Conservation (phyloP, 768 basidiomycete genomes). For the Chalciporus chontae region DNA sequence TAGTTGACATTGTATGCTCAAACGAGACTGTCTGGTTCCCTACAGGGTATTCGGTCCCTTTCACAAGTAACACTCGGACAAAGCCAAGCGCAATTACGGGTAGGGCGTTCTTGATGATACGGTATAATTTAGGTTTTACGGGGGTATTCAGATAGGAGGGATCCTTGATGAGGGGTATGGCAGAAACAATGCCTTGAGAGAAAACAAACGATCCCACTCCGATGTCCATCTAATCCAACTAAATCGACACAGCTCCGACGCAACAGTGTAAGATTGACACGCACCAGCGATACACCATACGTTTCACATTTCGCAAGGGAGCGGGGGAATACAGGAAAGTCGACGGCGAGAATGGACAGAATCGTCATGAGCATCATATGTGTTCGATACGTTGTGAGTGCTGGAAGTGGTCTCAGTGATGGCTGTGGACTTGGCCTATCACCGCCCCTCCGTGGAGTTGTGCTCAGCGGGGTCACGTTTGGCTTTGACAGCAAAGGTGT, state of each 20-base stretch:
- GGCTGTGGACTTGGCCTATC: background rate
- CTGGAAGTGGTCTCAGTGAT: constrained; percentile 51
- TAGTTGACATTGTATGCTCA: background rate
- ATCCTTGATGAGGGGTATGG: constrained; percentile 71
- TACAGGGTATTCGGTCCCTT: constrained; percentile 93
- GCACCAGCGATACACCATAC: constrained; percentile 89
- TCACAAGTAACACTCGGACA: constrained; percentile 78
- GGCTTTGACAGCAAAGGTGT: constrained; percentile 51
- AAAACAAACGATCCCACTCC: constrained; percentile 98
- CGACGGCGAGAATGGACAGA: constrained; percentile 90
- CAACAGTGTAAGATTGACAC: constrained; percentile 18
- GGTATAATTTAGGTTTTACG: constrained; percentile 46
- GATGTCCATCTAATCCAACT: constrained; percentile 78
- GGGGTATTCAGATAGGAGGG: constrained; percentile 50
- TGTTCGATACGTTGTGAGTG: constrained; percentile 83
- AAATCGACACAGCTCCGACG: background rate
- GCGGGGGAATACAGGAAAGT: constrained; percentile 91
- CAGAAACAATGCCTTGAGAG: constrained; percentile 91
- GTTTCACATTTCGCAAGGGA: constrained; percentile 89
- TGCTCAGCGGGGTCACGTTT: background rate
- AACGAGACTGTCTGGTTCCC: constrained; percentile 13
- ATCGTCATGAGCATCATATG: constrained; percentile 95
- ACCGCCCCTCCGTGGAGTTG: background rate
- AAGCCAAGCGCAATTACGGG: constrained; percentile 75
- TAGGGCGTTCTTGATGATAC: constrained; percentile 51